These are phyloP conservation scores for Sphagnum contortum DNA, from an alignment of 225 moss, liverwort and hornwort species.

Conservation along the genomic window DNA sequence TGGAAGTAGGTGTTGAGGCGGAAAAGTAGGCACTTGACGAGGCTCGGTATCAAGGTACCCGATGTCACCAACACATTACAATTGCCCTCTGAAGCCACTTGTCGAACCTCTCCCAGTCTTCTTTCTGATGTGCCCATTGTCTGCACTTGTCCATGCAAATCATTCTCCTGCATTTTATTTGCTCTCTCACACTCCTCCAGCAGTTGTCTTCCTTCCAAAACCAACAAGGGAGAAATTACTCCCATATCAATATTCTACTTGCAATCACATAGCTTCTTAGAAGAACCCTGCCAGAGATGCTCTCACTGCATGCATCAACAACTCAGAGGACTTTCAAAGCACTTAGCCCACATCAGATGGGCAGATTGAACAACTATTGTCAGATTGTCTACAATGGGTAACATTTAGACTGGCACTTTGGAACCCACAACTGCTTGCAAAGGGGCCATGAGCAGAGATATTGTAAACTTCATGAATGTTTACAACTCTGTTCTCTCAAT, in stretches of 20 bases:
- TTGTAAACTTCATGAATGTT: no score
- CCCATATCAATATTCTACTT: neutral
- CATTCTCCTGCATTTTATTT: slow-evolving; percentile 13
- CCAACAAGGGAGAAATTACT: neutral
- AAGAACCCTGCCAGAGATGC: no score
- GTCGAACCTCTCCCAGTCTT: no score
- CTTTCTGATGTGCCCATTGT: no score
- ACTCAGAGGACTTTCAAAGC: neutral
- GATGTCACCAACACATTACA: slow-evolving; percentile 48
- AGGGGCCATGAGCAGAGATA: no score
- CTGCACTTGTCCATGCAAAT: no score
- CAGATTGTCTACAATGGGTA: no score
- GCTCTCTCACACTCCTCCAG: slow-evolving; percentile 25
- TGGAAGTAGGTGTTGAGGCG: slow-evolving; percentile 34
- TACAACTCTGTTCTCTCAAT: no score
- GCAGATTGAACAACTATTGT: neutral
- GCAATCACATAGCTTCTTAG: no score
- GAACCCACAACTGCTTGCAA: no score
- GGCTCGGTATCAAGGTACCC: slow-evolving; percentile 49
- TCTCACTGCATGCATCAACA: no score
- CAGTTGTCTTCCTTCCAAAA: slow-evolving; percentile 25
- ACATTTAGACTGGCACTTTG: no score
- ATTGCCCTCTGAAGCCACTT: slow-evolving; percentile 9
- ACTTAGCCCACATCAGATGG: neutral
- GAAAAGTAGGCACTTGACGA: slow-evolving; percentile 62